phyloP scores from a whole-genome alignment of 495 filamentous ascomycete genomes.

The Xylaria grammica region DNA sequence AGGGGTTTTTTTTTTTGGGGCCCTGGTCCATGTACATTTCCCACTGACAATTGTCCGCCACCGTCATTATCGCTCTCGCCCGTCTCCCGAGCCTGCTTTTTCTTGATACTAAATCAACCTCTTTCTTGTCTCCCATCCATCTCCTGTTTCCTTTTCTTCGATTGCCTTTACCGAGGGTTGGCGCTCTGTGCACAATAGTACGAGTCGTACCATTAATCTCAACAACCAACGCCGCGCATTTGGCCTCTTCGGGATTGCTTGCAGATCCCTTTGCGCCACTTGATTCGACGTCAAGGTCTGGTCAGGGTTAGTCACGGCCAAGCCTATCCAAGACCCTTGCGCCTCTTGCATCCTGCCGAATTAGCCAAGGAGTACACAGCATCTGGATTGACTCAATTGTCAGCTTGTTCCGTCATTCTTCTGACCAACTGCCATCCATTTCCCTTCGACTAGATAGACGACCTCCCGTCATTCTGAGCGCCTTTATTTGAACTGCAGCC shows the following conservation, averaged over 20 bases:
- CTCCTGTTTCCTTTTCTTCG: slow-evolving; percentile 1
- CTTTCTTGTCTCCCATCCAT: slow-evolving; percentile 8
- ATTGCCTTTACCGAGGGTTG: background rate
- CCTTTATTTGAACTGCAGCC: background rate
- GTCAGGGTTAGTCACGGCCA: slow-evolving; percentile 31
- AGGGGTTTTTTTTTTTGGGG: background rate
- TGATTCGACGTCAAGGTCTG: slow-evolving; percentile 34
- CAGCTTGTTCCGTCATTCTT: slow-evolving; percentile 4
- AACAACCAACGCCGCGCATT: slow-evolving; percentile 9
- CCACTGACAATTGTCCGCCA: slow-evolving; percentile 24
- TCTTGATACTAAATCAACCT: slow-evolving; percentile 13
- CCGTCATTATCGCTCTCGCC: slow-evolving; percentile 9
- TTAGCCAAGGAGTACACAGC: slow-evolving; percentile 7
- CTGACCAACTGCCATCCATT: slow-evolving; percentile 8
- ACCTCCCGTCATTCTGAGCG: slow-evolving; percentile 5
- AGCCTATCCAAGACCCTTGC: slow-evolving; percentile 34
- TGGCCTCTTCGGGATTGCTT: slow-evolving; percentile 15
- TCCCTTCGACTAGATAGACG: slow-evolving; percentile 11
- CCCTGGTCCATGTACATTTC: slow-evolving; percentile 14
- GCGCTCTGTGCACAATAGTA: slow-evolving; percentile 5
- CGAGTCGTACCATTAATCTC: background rate
- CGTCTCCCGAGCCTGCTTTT: slow-evolving; percentile 17
- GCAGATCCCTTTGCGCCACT: slow-evolving; percentile 28
- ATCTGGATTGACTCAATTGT: slow-evolving; percentile 10
- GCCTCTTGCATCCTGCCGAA: slow-evolving; percentile 24